Percentiles rank a stretch among this genome's conserved stretches.
Evolutionary conservation across 371 early-diverging fungal genomes (phyloP).

Genomic region (Mucor saturninus): DNA sequence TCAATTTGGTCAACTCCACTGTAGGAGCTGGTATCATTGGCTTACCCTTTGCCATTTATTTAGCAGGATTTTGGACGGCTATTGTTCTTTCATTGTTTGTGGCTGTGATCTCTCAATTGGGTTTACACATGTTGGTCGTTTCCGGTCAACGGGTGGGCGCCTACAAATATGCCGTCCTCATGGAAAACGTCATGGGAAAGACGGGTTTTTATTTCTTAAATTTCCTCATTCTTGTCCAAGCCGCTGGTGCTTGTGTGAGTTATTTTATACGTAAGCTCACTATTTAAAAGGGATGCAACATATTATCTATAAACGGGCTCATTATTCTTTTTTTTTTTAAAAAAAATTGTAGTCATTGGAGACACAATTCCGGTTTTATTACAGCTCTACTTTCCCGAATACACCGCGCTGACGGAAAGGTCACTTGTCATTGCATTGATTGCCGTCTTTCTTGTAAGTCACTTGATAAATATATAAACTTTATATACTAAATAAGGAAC

Average conservation of each 20-base stretch:
- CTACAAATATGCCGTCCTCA: slow-evolving; percentile 55
- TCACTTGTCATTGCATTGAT: slow-evolving; percentile 50
- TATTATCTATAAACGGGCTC: not conserved
- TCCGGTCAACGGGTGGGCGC: slow-evolving; percentile 50
- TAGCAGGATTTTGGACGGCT: slow-evolving; percentile 62
- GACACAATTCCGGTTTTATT: slow-evolving; percentile 64
- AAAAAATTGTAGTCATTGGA: slow-evolving; percentile 50
- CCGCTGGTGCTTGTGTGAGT: slow-evolving; percentile 56
- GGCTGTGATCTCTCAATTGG: slow-evolving; percentile 46
- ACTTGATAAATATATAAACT: not conserved
- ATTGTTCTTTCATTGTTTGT: slow-evolving; percentile 53
- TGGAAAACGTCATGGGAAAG: slow-evolving; percentile 57
- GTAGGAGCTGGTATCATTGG: slow-evolving; percentile 70
- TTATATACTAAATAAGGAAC: not conserved
- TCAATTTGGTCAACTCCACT: slow-evolving; percentile 64
- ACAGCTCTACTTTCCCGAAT: slow-evolving; percentile 43
- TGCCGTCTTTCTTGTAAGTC: slow-evolving; percentile 50
- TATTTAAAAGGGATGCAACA: too few species aligned
- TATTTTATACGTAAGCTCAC: slow-evolving; percentile 52
- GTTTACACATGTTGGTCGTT: slow-evolving; percentile 53
- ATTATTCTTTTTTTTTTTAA: not conserved
- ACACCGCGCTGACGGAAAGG: slow-evolving; percentile 36
- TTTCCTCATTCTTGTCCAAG: slow-evolving; percentile 54
- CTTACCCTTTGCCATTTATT: slow-evolving; percentile 55
- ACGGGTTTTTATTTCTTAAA: slow-evolving; percentile 56